Evolutionary conservation across 768 basidiomycete species (phyloP), one percentile per base, ranked within the genome.

Genomic region (Tulasnella sp.): DNA sequence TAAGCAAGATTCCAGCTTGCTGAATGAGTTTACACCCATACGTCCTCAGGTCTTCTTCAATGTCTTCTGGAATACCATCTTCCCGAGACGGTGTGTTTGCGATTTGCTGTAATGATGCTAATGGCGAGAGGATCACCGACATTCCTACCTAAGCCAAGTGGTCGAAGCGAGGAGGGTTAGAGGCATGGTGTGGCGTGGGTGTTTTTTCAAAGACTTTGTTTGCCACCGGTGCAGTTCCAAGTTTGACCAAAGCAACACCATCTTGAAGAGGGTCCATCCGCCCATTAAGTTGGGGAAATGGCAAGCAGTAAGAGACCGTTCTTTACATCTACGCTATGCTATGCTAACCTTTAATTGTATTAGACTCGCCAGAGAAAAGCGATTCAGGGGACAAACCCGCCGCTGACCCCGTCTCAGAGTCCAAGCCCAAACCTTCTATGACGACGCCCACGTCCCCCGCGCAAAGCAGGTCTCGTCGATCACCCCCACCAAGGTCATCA

Each of bases 21-120:
- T 98, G 95, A 31, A 99, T 96, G 80, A 99, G 88, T 86, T 96
- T 95, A 85, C 96, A 97, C 2, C 97, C 98, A 82, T 92, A 95
- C 0, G 93, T 92, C 71, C 97, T 88, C 46, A 99, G 88, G 82
- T 98, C 96, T 79, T 94, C 91, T 84, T 99, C 97, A 19, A 98
- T 85, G 34, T 93, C 91, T 31, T 84, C 85, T 0, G 96, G 92
- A 12, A 99, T 88, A 0, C 94, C 94, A 87, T 98, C 96, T 80
- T 91, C 89, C 38, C 86, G 84, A 0, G 97, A 98, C 0, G 96
- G 96, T 0, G 94, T 93, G 48, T 88, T 89, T 82, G 92, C 88
- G 74, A 96, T 90, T 83, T 98, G 96, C 0, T 88, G 85, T 6
- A 93, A 86, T 1, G 94, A 93, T 2, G 97, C 97, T 71, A 98